Percentiles rank a stretch among this genome's conserved stretches.
phyloP scores from a whole-genome alignment of 306 rosid species.

The Alnus rubra region DNA sequence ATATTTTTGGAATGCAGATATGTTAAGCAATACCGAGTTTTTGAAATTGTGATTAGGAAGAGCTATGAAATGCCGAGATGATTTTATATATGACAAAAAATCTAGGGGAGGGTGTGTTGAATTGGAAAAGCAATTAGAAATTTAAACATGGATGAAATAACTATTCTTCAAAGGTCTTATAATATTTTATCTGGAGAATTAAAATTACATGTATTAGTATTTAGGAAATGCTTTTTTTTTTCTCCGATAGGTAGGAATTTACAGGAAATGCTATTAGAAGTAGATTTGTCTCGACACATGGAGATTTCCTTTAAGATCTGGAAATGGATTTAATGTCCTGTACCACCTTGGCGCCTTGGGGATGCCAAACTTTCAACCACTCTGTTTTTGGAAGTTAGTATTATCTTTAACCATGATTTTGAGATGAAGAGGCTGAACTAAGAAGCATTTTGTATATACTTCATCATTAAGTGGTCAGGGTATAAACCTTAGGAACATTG shows the following conservation, averaged over 20 bases:
- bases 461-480: slow-evolving; percentile 14
- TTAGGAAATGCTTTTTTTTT: background rate
- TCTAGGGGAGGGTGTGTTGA: background rate
- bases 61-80: background rate
- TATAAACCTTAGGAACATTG: slow-evolving; percentile 14
- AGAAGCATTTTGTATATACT: slow-evolving; percentile 11
- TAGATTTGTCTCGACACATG: background rate
- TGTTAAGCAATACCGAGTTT: background rate
- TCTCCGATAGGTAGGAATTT: too few relatives aligned
- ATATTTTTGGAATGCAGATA: background rate
- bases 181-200: background rate
- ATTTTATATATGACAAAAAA: background rate
- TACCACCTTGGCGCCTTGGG: background rate
- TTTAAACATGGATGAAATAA: background rate
- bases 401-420: background rate
- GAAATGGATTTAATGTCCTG: background rate
- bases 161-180: background rate
- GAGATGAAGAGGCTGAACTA: slow-evolving; percentile 7
- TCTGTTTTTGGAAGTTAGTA: slow-evolving; percentile 4
- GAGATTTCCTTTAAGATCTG: background rate
- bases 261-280: background rate
- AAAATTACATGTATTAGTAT: too few relatives aligned
- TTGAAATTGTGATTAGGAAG: background rate
- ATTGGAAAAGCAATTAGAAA: background rate
- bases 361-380: background rate